Conservation (phyloP, 139 green algal genomes). For the Chlorella sp. region DNA sequence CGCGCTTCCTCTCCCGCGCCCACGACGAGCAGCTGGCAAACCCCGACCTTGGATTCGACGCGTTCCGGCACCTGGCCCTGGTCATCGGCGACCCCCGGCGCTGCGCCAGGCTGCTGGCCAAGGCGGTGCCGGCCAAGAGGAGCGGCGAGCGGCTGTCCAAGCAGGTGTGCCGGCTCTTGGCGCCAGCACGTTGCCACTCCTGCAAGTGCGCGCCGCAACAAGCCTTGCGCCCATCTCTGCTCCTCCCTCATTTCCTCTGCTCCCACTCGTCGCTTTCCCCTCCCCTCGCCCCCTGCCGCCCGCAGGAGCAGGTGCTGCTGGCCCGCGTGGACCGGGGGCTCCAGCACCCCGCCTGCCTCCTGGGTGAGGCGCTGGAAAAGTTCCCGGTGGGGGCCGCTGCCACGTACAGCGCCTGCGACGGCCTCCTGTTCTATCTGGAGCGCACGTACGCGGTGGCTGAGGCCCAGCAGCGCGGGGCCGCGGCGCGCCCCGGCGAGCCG, state of each 20-base stretch:
- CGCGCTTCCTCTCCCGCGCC: neutral
- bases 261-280: neutral
- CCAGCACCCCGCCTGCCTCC: neutral
- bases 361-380: neutral
- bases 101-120: too few relatives aligned
- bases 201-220: too few relatives aligned
- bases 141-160: too few relatives aligned
- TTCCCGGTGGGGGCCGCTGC: neutral
- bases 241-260: neutral
- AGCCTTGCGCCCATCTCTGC: neutral
- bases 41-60: neutral
- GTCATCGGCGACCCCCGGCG: too few relatives aligned
- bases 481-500: neutral
- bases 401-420: neutral
- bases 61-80: neutral
- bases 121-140: too few relatives aligned
- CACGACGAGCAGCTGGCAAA: neutral
- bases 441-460: neutral
- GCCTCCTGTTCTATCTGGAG: slow-evolving; percentile 26
- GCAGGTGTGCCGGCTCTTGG: too few relatives aligned
- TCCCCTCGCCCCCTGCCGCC: neutral
- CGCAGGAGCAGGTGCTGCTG: neutral
- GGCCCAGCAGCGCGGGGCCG: neutral
- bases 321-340: too few relatives aligned
- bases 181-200: too few relatives aligned